Conservation (phyloP, 2,329 filamentous ascomycete species). For the Trichoderma afroharzianum region DNA sequence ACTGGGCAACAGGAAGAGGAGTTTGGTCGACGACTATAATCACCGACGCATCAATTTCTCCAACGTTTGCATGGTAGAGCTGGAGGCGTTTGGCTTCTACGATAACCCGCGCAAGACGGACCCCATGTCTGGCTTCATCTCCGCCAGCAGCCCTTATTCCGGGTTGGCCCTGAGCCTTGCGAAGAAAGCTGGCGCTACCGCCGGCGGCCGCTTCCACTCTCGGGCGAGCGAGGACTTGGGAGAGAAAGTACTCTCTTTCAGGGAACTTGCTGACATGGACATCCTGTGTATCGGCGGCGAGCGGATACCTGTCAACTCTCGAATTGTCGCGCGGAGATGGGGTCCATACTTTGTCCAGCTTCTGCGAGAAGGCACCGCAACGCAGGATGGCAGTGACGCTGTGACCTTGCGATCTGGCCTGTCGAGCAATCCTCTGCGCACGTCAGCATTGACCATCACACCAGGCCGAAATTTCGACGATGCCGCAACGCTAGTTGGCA, state of each 20-base stretch:
- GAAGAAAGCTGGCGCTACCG: constrained; percentile 60
- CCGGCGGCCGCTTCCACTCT: constrained; percentile 72
- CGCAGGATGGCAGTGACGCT: constrained; percentile 69
- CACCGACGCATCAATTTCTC: constrained; percentile 96
- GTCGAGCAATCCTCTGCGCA: constrained; percentile 58
- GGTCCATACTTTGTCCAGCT: constrained; percentile 94
- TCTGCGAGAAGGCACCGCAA: constrained; percentile 73
- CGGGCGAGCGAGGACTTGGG: constrained; percentile 81
- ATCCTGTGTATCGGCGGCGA: constrained; percentile 89
- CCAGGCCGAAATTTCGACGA: constrained; percentile 53
- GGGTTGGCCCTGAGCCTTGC: constrained; percentile 54
- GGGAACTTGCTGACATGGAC: constrained; percentile 95
- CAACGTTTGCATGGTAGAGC: constrained; percentile 93
- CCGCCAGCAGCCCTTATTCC: constrained; percentile 69
- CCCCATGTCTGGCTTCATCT: constrained; percentile 79
- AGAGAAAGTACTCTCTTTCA: constrained; percentile 70
- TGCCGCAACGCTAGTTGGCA: constrained; percentile 44
- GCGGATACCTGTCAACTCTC: constrained; percentile 88
- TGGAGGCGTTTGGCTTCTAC: constrained; percentile 95
- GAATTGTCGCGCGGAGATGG: constrained; percentile 83
- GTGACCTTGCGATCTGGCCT: constrained; percentile 68
- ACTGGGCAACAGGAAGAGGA: constrained; percentile 87
- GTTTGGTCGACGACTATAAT: constrained; percentile 95
- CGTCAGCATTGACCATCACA: constrained; percentile 84
- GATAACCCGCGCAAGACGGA: constrained; percentile 82